Evolutionary conservation across 2,329 filamentous ascomycete species (phyloP).

Genomic region (Dactylellina leptospora): DNA sequence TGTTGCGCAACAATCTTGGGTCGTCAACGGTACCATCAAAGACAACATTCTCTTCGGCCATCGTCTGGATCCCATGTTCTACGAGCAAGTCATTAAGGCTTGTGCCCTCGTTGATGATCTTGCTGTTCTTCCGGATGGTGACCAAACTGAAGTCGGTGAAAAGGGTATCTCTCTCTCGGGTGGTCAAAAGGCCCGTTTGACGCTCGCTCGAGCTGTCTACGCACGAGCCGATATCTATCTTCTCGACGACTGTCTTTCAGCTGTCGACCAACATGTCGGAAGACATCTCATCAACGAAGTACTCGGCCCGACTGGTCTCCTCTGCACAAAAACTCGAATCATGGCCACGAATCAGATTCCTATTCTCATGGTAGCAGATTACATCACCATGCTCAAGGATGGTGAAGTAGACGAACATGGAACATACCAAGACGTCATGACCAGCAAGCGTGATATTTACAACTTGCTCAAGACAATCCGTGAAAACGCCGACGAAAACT

Average conservation of each 20-base stretch:
- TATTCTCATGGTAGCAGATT: slow-evolving; percentile 87
- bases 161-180: slow-evolving; percentile 89
- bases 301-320: slow-evolving; percentile 81
- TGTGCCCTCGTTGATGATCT: slow-evolving; percentile 94
- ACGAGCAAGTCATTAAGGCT: slow-evolving; percentile 88
- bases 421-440: slow-evolving; percentile 88
- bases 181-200: slow-evolving; percentile 93
- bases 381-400: slow-evolving; percentile 83
- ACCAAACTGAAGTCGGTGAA: slow-evolving; percentile 95
- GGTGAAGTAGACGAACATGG: slow-evolving; percentile 85
- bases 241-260: slow-evolving; percentile 91
- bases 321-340: slow-evolving; percentile 86
- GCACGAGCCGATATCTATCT: slow-evolving; percentile 96
- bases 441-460: slow-evolving; percentile 89
- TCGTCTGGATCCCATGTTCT: slow-evolving; percentile 90
- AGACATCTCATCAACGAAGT: slow-evolving; percentile 95
- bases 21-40: slow-evolving; percentile 96
- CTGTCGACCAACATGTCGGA: slow-evolving; percentile 97
- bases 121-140: slow-evolving; percentile 88
- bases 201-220: slow-evolving; percentile 91
- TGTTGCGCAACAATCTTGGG: slow-evolving; percentile 91
- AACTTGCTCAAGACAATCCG: slow-evolving; percentile 73
- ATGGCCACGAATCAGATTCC: slow-evolving; percentile 95
- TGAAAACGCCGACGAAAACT: slow-evolving; percentile 66
- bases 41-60: slow-evolving; percentile 98